phyloP scores from a whole-genome alignment of 768 basidiomycete species.

The Suillus plorans region DNA sequence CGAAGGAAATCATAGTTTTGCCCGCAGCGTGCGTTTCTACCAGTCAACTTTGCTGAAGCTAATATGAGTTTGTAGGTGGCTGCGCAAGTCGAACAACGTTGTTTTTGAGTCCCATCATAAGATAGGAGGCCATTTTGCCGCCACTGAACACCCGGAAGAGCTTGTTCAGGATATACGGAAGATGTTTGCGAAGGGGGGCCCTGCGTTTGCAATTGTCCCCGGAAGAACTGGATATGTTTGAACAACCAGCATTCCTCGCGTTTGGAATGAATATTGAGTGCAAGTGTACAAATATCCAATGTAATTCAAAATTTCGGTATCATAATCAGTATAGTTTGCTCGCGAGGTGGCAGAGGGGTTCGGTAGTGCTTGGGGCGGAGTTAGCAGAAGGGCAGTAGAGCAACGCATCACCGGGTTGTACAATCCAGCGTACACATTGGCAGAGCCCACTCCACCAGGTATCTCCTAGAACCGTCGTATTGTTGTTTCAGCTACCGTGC shows the following conservation, averaged over 20 bases:
- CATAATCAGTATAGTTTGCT: constrained; percentile 36
- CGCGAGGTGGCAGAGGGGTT: no score
- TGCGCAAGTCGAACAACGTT: constrained; percentile 33
- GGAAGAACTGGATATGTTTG: constrained; percentile 43
- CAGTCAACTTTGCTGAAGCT: neutral
- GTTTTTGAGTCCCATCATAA: constrained; percentile 51
- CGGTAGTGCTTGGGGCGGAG: no score
- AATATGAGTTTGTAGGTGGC: constrained; percentile 40
- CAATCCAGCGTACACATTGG: no score
- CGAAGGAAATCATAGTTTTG: constrained; percentile 40
- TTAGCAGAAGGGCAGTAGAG: no score
- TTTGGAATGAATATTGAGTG: neutral
- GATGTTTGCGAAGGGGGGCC: constrained; percentile 57
- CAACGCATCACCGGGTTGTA: no score
- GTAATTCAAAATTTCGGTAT: constrained; percentile 82
- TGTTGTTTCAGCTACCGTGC: neutral
- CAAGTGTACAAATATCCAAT: neutral
- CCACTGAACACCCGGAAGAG: constrained; percentile 47
- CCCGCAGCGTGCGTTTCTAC: constrained; percentile 39
- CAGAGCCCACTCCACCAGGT: no score
- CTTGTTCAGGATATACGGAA: constrained; percentile 50
- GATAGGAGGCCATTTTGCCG: constrained; percentile 59
- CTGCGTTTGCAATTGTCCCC: constrained; percentile 48
- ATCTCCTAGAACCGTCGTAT: neutral
- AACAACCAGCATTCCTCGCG: neutral